Percentiles rank a stretch among this genome's conserved stretches.
Evolutionary conservation across 352 stramenopile genomes (phyloP).

Genomic region (Albugo laibachii): DNA sequence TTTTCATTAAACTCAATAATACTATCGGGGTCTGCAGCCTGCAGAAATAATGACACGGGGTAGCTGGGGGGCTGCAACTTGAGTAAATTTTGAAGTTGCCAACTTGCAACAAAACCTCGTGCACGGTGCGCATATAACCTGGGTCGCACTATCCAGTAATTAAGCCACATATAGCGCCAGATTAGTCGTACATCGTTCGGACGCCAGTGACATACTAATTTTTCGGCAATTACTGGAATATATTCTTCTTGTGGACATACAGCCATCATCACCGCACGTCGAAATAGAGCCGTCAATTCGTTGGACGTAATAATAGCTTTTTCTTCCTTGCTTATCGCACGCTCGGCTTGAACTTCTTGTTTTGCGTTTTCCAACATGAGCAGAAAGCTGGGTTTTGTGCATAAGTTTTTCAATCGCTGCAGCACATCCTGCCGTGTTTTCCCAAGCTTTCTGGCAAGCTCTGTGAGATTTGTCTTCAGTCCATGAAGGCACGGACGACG

Average conservation of each 20-base stretch:
- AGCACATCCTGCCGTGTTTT: constrained; percentile 65
- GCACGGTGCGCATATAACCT: constrained; percentile 37
- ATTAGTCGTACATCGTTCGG: constrained; percentile 51
- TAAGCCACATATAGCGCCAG: constrained; percentile 70
- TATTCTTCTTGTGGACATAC: constrained; percentile 50
- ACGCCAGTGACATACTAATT: constrained; percentile 65
- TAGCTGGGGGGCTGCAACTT: constrained; percentile 53
- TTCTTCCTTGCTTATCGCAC: constrained; percentile 22
- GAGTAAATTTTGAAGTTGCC: constrained; percentile 40
- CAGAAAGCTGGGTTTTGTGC: constrained; percentile 34
- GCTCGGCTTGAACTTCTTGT: constrained; percentile 10
- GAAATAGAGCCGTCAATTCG: constrained; percentile 50
- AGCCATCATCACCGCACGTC: constrained; percentile 63
- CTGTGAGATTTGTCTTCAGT: constrained; percentile 33
- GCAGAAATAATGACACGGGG: constrained; percentile 41
- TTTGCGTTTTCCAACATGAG: constrained; percentile 36
- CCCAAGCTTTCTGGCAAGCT: constrained; percentile 33
- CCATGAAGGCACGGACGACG: constrained; percentile 36
- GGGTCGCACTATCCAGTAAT: constrained; percentile 67
- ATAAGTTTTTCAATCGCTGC: constrained; percentile 48
- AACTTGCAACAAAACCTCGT: constrained; percentile 37
- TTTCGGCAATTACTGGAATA: constrained; percentile 53
- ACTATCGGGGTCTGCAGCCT: constrained; percentile 50
- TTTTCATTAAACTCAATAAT: constrained; percentile 13
- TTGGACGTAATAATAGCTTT: constrained; percentile 24